Evolutionary conservation across 306 rosid genomes (phyloP), one percentile per base, ranked within the genome.

Genomic region (Hippophae tibetana): DNA sequence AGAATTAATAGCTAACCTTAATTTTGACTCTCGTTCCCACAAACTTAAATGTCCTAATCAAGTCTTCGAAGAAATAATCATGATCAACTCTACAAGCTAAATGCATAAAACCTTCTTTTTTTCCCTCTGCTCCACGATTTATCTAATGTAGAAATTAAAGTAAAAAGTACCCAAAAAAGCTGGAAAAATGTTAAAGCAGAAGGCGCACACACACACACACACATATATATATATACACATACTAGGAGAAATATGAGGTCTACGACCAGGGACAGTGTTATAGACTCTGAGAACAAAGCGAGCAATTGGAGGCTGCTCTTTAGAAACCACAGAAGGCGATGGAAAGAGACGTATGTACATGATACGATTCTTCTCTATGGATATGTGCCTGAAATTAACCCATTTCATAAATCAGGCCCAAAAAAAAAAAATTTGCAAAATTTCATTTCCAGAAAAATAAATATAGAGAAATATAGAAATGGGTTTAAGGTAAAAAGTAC

Each of bases 291-390:
- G 82, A 67, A 84, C 59, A 68, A 86, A 84, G 54, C 89, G 77
- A 73, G 94, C 95, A 67, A 78, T 38, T 0, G 95, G 95, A 40
- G 95, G 95, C 25, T 80, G 84, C 47, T 89, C 87, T 72, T 84
- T 89, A 7, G 94, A 70, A 63, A 69, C 63, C 26, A 70, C 71
- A 4, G 89, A 89, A 13, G 83, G 80, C 80, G 84, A 95, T 11
- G 95, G 97, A 79, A 80, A 90, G 14, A 90, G 76, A 51, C 83
- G 94, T 69, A 86, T 79, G 72, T 70, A 79, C 31, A 86, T 60
- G 67, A 58, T 80, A 54, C 80, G 80, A 63, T 81, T 90, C 84
- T 84, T 90, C 76, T 80, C 86, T 27, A 84, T 66, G 5, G 95
- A 69, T 41, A 89, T 65, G 66, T 72, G 58, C 93, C 95, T 87